phyloP scores from a whole-genome alignment of 2,329 filamentous ascomycete species.

The Aspergillus udagawae region DNA sequence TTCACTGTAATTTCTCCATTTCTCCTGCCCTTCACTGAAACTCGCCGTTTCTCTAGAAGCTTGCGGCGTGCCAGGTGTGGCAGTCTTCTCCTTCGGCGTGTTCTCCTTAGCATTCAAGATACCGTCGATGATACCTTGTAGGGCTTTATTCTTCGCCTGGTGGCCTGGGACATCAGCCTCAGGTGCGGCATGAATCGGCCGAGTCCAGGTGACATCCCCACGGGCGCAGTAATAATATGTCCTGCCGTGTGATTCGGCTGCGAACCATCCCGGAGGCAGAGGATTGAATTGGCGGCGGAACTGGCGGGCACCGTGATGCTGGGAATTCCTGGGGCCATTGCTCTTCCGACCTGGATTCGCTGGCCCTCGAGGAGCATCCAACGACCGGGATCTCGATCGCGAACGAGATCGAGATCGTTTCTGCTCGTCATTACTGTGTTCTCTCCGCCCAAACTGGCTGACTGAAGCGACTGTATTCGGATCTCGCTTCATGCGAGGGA shows the following conservation, averaged over 20 bases:
- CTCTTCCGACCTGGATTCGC: slow-evolving; percentile 47
- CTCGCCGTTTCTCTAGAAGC: slow-evolving; percentile 53
- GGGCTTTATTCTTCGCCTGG: slow-evolving; percentile 67
- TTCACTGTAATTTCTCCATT: slow-evolving; percentile 48
- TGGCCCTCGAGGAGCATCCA: slow-evolving; percentile 43
- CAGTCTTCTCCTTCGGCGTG: slow-evolving; percentile 50
- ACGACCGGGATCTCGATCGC: slow-evolving; percentile 45
- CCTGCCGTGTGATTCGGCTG: slow-evolving; percentile 68
- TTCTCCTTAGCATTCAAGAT: slow-evolving; percentile 67
- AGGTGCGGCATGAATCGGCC: slow-evolving; percentile 66
- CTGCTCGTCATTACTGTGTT: slow-evolving; percentile 47
- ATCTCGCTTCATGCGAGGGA: slow-evolving; percentile 83
- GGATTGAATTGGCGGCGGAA: slow-evolving; percentile 55
- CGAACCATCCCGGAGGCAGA: slow-evolving; percentile 82
- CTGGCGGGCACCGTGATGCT: slow-evolving; percentile 52
- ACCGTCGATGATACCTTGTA: slow-evolving; percentile 81
- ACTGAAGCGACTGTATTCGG: slow-evolving; percentile 56
- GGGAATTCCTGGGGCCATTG: slow-evolving; percentile 56
- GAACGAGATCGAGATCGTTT: slow-evolving; percentile 49
- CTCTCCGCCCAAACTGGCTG: slow-evolving; percentile 60
- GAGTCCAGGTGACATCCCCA: slow-evolving; percentile 76
- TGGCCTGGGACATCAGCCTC: slow-evolving; percentile 60
- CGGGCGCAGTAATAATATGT: slow-evolving; percentile 81
- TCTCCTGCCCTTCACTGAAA: slow-evolving; percentile 41
- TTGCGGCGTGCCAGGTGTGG: slow-evolving; percentile 63